Evolutionary conservation across 495 filamentous ascomycete species (phyloP), one percentile per base, ranked within the genome.

Genomic region (Delitschia confertaspora): DNA sequence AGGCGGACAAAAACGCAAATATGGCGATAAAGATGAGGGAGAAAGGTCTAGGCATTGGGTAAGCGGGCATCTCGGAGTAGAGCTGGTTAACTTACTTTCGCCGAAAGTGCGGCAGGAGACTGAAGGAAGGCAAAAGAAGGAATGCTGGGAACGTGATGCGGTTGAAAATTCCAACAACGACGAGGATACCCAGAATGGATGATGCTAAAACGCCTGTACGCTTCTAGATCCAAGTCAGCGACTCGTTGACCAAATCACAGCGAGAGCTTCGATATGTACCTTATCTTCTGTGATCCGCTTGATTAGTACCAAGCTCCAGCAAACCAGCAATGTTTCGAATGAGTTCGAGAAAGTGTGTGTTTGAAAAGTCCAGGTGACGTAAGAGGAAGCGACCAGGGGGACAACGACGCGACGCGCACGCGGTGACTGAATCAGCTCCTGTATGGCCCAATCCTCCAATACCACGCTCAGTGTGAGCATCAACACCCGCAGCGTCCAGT

Each of bases 331-430:
- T 1, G 91, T 95, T 66, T 98, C 91, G 55, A 95, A 75, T 38
- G 87, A 87, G 64, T 98, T 98, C 60, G 91, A 96, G 65, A 98
- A 96, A 24, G 93, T 96, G 69, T 98, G 91, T 30, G 85, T 93
- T 67, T 98, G 91, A 68, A 84, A 94, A 30, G 93, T 95, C 93
- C 91, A 96, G 34, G 91, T 96, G 52, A 95, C 89, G 65, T 96
- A 98, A 17, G 84, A 93, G 11, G 91, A 96, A 31, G 88, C 88
- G 37, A 94, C 79, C 35, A 96, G 66, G 22, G 88, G 69, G 27
- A 91, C 68, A 14, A 85, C 84, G 26, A 76, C 67, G 50, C 72
- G 75, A 42, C 86, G 76, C 54, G 87, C 77, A 39, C 78, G 74
- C 47, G 77, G 75, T 19, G 79, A 80, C 46, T 76, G 78, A 21